A percentile compares a stretch with the other conserved stretches of the same genome.
These are phyloP conservation scores for Papilionanthe hybrid DNA, from an alignment of 116 monocot genomes.

Conservation along the genomic window DNA sequence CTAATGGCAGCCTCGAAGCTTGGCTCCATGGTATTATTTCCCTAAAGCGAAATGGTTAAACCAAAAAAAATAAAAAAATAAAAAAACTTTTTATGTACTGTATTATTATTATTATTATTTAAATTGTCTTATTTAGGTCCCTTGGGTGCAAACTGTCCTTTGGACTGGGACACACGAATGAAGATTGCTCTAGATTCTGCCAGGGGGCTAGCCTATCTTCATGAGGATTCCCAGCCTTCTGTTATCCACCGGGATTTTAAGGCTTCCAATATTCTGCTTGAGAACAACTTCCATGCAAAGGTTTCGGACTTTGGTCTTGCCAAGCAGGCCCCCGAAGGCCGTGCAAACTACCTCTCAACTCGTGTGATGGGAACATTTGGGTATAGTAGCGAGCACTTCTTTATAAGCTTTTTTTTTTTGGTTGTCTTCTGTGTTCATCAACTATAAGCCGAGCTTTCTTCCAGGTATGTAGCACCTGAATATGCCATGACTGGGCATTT, in stretches of 20 bases:
- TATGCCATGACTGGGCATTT: constrained; percentile 99
- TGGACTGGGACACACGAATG: constrained; percentile 99
- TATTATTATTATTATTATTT: neutral
- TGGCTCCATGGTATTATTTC: constrained; percentile 84
- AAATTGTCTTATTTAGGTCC: constrained; percentile 41
- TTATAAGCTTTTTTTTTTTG: neutral
- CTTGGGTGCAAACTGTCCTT: constrained; percentile 70
- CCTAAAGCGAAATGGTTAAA: neutral
- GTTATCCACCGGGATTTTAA: constrained; percentile 99
- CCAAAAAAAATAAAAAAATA: too few species aligned
- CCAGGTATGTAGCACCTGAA: constrained; percentile 97
- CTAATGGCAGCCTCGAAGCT: constrained; percentile 95
- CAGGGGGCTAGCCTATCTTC: constrained; percentile 87
- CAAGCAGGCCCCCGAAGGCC: constrained; percentile 96
- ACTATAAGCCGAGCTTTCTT: neutral
- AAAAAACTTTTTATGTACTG: neutral
- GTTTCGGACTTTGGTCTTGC: constrained; percentile 98
- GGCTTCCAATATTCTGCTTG: constrained; percentile 95
- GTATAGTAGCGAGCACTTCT: constrained; percentile 26
- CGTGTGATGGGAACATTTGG: constrained; percentile 99
- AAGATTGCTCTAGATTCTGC: constrained; percentile 98
- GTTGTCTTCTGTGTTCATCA: neutral
- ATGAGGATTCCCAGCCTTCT: constrained; percentile 99
- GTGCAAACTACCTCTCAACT: constrained; percentile 76
- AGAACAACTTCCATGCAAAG: constrained; percentile 92